These are phyloP conservation scores for Starmerella floris DNA, from an alignment of 805 yeast genomes.

Conservation along the genomic window DNA sequence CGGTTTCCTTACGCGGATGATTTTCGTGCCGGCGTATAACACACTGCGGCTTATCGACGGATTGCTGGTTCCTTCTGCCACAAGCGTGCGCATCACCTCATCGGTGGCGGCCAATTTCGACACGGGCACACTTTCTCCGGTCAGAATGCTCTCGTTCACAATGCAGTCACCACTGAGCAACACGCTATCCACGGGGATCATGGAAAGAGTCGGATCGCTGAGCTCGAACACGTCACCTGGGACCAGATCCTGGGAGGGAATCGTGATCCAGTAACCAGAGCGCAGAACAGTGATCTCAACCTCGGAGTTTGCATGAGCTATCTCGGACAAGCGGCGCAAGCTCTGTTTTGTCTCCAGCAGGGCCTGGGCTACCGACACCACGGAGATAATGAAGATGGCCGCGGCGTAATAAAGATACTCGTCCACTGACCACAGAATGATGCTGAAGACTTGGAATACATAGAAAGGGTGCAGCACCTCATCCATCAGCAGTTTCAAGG, in stretches of 20 bases:
- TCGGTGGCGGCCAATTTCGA: constrained; percentile 63
- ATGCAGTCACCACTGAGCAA: constrained; percentile 85
- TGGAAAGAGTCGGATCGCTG: constrained; percentile 61
- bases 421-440: constrained; percentile 82
- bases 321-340: constrained; percentile 53
- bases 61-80: constrained; percentile 32
- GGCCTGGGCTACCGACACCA: constrained; percentile 66
- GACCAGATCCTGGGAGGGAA: constrained; percentile 63
- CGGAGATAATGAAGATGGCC: constrained; percentile 78
- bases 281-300: constrained; percentile 82
- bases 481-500: constrained; percentile 52
- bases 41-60: constrained; percentile 26
- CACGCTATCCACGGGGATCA: constrained; percentile 81
- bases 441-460: constrained; percentile 85
- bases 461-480: constrained; percentile 94
- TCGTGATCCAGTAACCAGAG: constrained; percentile 82
- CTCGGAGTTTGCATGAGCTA: constrained; percentile 46
- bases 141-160: constrained; percentile 93
- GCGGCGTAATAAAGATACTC: constrained; percentile 86
- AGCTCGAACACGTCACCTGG: constrained; percentile 95
- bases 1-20: constrained; percentile 70
- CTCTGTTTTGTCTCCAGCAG: constrained; percentile 74
- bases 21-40: constrained; percentile 77
- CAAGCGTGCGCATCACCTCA: constrained; percentile 38
- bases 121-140: constrained; percentile 97